Evolutionary conservation across 176 grass and related monocot genomes (phyloP).

Genomic region (Luzula sylvatica): DNA sequence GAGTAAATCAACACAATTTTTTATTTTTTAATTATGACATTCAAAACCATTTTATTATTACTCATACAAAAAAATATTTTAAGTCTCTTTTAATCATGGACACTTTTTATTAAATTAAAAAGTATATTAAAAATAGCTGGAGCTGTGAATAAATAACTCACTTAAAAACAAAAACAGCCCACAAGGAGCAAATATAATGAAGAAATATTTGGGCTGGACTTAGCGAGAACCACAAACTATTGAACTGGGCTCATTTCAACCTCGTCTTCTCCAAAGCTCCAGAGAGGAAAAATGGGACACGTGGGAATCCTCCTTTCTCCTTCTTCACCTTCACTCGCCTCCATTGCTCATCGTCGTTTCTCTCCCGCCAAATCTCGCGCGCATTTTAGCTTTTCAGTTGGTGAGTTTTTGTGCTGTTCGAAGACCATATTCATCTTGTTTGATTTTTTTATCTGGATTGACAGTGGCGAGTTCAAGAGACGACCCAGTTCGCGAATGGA

Average conservation of each 20-base stretch:
- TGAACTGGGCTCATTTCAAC: too few species aligned
- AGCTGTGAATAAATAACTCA: too few species aligned
- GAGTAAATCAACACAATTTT: too few species aligned
- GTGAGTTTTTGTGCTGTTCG: background rate
- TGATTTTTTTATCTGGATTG: background rate
- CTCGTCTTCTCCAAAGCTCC: background rate
- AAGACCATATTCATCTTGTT: background rate
- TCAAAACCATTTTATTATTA: too few species aligned
- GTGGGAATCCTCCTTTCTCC: conserved; percentile 3
- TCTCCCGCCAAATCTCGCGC: conserved; percentile 1
- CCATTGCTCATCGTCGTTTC: background rate
- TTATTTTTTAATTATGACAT: too few species aligned
- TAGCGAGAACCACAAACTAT: too few species aligned
- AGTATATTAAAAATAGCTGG: too few species aligned
- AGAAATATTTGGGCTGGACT: background rate
- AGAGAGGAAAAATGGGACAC: conserved; percentile 15
- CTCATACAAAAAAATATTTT: too few species aligned
- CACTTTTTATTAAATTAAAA: too few species aligned
- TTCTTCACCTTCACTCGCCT: background rate
- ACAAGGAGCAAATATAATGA: background rate
- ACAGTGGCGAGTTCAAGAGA: conserved; percentile 55
- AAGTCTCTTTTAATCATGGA: too few species aligned
- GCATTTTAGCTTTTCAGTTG: background rate
- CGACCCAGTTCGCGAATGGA: conserved; percentile 80
- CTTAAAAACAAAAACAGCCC: too few species aligned